Conservation (phyloP, 176 grass and related monocot genomes). For the Triticum timopheevii region DNA sequence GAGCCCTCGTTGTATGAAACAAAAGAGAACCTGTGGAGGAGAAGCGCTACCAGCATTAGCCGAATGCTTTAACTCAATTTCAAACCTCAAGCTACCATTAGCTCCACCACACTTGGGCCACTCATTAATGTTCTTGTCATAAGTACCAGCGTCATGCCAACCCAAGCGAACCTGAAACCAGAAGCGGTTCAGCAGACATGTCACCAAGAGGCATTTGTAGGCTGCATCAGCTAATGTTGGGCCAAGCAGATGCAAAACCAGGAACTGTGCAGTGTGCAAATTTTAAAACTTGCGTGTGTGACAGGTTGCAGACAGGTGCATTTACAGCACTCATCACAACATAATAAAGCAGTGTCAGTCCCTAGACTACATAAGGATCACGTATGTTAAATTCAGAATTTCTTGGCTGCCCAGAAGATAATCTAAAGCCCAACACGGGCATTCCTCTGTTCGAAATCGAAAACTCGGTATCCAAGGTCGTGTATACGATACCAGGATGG, state of each 20-base stretch:
- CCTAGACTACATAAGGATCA: neutral
- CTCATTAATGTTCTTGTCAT: slow-evolving; percentile 76
- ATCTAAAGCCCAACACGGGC: neutral
- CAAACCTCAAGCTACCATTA: slow-evolving; percentile 89
- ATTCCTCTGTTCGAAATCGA: neutral
- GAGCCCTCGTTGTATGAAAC: neutral
- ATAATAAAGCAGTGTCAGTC: neutral
- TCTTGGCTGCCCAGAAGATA: neutral
- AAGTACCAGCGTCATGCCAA: slow-evolving; percentile 88
- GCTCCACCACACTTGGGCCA: slow-evolving; percentile 82
- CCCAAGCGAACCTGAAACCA: slow-evolving; percentile 75
- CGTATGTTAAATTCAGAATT: slow-evolving; percentile 7
- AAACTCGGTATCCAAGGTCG: neutral
- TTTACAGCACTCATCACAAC: neutral
- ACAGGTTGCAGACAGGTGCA: neutral
- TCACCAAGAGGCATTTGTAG: neutral
- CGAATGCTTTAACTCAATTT: slow-evolving; percentile 72
- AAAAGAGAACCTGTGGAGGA: neutral
- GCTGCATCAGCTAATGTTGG: neutral
- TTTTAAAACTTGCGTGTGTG: neutral
- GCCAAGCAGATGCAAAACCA: neutral
- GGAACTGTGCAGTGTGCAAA: neutral
- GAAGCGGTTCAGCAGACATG: slow-evolving; percentile 8
- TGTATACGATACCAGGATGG: slow-evolving; percentile 59
- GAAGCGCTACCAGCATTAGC: slow-evolving; percentile 78